Base-by-base conservation (phyloP, 2,329 filamentous ascomycete genomes). In the Nothomitra cinnamomea region DNA sequence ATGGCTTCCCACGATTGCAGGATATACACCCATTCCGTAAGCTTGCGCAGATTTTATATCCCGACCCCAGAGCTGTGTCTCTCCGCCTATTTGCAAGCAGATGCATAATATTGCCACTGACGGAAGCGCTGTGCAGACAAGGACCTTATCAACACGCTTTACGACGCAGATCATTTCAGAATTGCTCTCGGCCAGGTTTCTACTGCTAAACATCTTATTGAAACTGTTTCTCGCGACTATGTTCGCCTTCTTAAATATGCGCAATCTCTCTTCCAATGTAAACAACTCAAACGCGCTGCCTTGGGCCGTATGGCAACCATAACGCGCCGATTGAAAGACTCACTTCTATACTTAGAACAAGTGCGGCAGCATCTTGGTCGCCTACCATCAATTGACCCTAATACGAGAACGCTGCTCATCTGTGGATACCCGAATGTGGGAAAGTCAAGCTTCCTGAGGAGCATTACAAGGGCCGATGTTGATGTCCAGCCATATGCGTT, bases 221-320 rank as follows among this genome's bases (percentile, higher is more conserved):
- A 98, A 76, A 94, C 89, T 53, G 92, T 98, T 58, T 85, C 87
- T 56, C 80, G 92, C 65, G 92, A 98, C 69, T 98, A 98, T 65
- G 88, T 98, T 58, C 87, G 92, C 60, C 79, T 98, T 47, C 79
- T 94, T 68, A 94, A 95, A 76, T 96, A 98, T 72, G 89, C 87
- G 54, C 89, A 95, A 74, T 94, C 83, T 63, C 78, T 98, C 59
- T 98, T 90, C 75, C 92, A 98, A 73, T 96, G 90, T 79, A 98
- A 98, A 73, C 89, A 96, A 74, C 80, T 98, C 63, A 98, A 98
- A 80, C 79, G 86, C 59, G 92, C 94, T 52, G 94, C 85, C 7
- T 79, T 98, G 53, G 92, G 92, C 75, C 88, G 92, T 66, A 96
- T 98, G 92, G 92, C 90, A 59, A 98, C 92, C 17, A 87, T 98